Evolutionary conservation across 2,329 filamentous ascomycete genomes (phyloP), one percentile per base, ranked within the genome.

Genomic region (Acephala macrosclerotiorum): DNA sequence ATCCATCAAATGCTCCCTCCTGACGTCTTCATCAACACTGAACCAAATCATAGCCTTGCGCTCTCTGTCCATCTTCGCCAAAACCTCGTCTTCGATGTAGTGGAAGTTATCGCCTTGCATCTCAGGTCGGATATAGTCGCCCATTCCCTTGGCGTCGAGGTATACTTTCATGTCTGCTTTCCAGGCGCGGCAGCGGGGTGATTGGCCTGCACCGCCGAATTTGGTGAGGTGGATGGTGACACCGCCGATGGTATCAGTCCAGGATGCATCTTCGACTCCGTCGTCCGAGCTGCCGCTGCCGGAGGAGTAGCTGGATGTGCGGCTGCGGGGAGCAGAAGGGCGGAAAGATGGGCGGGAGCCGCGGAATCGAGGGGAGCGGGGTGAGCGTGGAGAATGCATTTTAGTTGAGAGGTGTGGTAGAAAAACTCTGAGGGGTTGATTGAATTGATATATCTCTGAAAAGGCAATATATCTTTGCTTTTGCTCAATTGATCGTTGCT

Each of bases 11-110:
- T 63, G 57, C 38, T 64, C 58, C n/a, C 53, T 64, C 42, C 65
- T 58, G n/a, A 60, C 22, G 25, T 56, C 45, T 58, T 66, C 65
- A 14, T 55, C 61, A 5, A 66, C 61, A 36, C 35, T 51, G 40
- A 63, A 64, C 65, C 65, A 66, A 38, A 66, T 63, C 65, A 66
- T 64, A 3, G 65, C 65, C 40, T 66, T 64, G 40, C 61, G 64
- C 35, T 66, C 61, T 22, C 60, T 18, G 36, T 66, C 65, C 57
- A 61, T 49, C 59, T 61, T 61, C 18, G 57, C 58, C 38, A 51
- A 16, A 1, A 45, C 59, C 22, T 65, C 63, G 5, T 65, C 58
- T 35, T 65, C 63, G 14, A 61, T 55, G n/a, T 61, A 64, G 4
- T 56, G 58, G 38, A 64, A 64, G 57, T 64, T 64, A 22, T 64